These are phyloP conservation scores for Globisporangium megalacanthum DNA, from an alignment of 352 stramenopile species.

Conservation along the genomic window DNA sequence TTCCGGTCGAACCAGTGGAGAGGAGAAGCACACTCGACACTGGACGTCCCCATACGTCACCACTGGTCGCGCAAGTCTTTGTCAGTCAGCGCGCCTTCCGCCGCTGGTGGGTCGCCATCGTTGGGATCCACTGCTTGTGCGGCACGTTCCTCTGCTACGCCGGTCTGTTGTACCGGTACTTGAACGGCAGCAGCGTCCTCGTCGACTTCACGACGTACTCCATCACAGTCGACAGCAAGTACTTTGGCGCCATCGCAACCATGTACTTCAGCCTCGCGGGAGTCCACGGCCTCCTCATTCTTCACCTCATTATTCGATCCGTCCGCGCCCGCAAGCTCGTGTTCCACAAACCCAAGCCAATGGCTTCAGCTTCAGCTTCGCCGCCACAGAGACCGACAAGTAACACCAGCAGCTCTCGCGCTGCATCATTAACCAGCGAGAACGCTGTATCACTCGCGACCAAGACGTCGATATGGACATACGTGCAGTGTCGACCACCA, in stretches of 20 bases:
- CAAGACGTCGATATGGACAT: slow-evolving; percentile 18
- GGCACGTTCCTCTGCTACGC: slow-evolving; percentile 1
- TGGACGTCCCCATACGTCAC: too few relatives aligned
- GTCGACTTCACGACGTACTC: slow-evolving; percentile 9
- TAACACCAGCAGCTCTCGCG: too few relatives aligned
- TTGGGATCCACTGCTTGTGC: slow-evolving; percentile 4
- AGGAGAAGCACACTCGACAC: too few relatives aligned
- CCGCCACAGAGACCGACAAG: neutral
- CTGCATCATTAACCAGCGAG: neutral
- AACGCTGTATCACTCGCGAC: slow-evolving; percentile 11
- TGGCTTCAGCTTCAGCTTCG: neutral
- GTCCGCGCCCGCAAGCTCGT: slow-evolving; percentile 4
- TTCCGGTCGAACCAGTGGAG: too few relatives aligned
- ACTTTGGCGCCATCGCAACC: slow-evolving; percentile 3
- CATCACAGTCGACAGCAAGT: slow-evolving; percentile 2
- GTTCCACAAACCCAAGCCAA: slow-evolving; percentile 5
- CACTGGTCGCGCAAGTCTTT: neutral
- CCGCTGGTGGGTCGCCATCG: slow-evolving; percentile 4
- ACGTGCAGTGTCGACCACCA: neutral
- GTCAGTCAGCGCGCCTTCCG: slow-evolving; percentile 8
- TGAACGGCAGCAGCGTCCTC: slow-evolving; percentile 4
- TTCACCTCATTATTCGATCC: slow-evolving; percentile 6
- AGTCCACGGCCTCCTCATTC: slow-evolving; percentile 5
- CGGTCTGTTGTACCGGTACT: slow-evolving; percentile 5
- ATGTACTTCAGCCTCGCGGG: slow-evolving; percentile 10